A percentile compares a stretch with the other conserved stretches of the same genome.
phyloP scores from a whole-genome alignment of 495 filamentous ascomycete genomes.

The Margaritispora aquatica region DNA sequence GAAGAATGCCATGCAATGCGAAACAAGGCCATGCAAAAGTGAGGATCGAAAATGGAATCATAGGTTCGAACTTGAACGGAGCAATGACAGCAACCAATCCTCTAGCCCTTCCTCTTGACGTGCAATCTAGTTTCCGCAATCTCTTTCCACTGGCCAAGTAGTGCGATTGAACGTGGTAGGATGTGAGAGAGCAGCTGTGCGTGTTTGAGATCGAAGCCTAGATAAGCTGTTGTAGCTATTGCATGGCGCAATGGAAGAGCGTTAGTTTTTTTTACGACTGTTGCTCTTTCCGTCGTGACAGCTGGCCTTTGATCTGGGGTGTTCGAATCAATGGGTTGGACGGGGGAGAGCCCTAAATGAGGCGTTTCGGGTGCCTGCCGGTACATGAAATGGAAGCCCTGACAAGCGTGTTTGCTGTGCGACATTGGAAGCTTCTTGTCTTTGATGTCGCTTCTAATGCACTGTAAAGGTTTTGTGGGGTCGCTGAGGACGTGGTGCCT shows the following conservation, averaged over 20 bases:
- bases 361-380: not conserved
- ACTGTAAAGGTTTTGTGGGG: not conserved
- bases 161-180: no score
- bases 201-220: not conserved
- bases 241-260: not conserved
- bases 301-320: not conserved
- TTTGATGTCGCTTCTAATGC: not conserved
- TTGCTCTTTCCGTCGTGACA: not conserved
- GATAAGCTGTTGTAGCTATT: not conserved
- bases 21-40: not conserved
- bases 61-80: no score
- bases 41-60: not conserved
- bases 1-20: not conserved
- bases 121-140: not conserved
- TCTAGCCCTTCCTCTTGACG: not conserved
- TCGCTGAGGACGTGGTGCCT: not conserved
- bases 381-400: not conserved
- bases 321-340: not conserved
- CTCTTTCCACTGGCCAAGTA: not conserved
- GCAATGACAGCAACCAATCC: not conserved
- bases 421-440: conserved; percentile 3
- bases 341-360: not conserved
- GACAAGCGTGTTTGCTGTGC: not conserved
- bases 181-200: not conserved
- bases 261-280: not conserved